phyloP scores from a whole-genome alignment of 139 green algal species.

The Chlorella sp. region DNA sequence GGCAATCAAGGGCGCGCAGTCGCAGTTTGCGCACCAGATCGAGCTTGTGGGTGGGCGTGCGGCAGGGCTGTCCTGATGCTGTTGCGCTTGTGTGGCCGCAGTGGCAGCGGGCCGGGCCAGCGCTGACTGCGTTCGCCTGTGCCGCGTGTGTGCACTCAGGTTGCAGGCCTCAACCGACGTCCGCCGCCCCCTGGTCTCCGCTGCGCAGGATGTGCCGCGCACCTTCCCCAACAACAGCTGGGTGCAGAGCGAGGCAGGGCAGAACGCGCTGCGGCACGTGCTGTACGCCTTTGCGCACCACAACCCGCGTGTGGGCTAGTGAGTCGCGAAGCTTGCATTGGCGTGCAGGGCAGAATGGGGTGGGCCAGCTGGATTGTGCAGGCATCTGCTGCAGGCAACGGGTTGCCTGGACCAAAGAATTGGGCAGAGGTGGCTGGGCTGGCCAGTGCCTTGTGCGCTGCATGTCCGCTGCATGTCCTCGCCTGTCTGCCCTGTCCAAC shows the following conservation, averaged over 20 bases:
- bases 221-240: conserved; percentile 80
- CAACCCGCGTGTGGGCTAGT: conserved; percentile 70
- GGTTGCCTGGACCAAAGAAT: not conserved
- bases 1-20: conserved; percentile 41
- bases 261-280: conserved; percentile 69
- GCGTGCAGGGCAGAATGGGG: no score
- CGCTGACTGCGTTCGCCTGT: no score
- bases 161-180: no score
- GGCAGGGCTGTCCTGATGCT: not conserved
- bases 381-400: not conserved
- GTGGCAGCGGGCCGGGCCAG: no score
- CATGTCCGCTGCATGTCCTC: not conserved
- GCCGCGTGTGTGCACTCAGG: no score
- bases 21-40: conserved; percentile 64
- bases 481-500: not conserved
- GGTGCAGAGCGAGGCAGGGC: conserved; percentile 66
- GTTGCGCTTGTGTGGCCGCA: no score
- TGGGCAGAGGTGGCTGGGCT: no score
- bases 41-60: conserved; percentile 63
- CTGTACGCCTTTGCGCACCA: conserved; percentile 78
- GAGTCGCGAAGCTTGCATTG: not conserved
- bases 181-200: no score
- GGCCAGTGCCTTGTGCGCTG: no score
- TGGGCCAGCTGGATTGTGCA: no score
- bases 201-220: conserved; percentile 77